Conservation (phyloP, 2,329 filamentous ascomycete species). For the Pseudogymnoascus sp. region DNA sequence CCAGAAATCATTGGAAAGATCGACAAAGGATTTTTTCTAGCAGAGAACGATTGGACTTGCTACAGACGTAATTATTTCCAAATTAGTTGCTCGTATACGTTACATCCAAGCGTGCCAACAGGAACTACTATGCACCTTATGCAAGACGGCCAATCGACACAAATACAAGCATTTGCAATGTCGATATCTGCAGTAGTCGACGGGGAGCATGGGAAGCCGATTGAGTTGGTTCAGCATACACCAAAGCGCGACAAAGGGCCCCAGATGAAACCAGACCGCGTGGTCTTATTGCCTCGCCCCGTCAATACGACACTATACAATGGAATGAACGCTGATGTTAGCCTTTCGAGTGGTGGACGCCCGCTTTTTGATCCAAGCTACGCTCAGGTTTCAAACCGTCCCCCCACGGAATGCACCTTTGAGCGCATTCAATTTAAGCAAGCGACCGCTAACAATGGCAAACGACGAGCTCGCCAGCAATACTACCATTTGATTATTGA, state of each 20-base stretch:
- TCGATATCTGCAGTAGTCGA: constrained; percentile 61
- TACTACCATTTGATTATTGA: constrained; percentile 67
- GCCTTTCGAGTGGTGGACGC: background rate
- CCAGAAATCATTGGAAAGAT: constrained; percentile 60
- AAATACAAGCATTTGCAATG: constrained; percentile 55
- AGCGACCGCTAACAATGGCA: constrained; percentile 68
- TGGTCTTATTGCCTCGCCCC: constrained; percentile 30
- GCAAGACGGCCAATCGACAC: constrained; percentile 23
- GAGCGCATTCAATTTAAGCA: constrained; percentile 71
- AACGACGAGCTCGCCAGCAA: constrained; percentile 63
- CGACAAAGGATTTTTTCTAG: constrained; percentile 62
- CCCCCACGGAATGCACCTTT: constrained; percentile 38
- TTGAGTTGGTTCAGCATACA: constrained; percentile 69
- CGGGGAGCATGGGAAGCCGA: constrained; percentile 51
- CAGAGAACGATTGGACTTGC: constrained; percentile 64
- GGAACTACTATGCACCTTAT: constrained; percentile 36
- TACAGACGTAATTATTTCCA: constrained; percentile 68
- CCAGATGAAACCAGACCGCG: constrained; percentile 50
- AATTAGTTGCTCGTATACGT: constrained; percentile 54
- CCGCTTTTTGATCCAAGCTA: constrained; percentile 16
- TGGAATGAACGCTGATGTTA: background rate
- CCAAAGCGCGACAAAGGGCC: constrained; percentile 66
- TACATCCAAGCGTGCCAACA: constrained; percentile 40
- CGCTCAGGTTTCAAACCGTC: constrained; percentile 17
- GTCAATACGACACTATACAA: constrained; percentile 5